Conservation (phyloP, 495 filamentous ascomycete genomes). For the Penicillium salamii region DNA sequence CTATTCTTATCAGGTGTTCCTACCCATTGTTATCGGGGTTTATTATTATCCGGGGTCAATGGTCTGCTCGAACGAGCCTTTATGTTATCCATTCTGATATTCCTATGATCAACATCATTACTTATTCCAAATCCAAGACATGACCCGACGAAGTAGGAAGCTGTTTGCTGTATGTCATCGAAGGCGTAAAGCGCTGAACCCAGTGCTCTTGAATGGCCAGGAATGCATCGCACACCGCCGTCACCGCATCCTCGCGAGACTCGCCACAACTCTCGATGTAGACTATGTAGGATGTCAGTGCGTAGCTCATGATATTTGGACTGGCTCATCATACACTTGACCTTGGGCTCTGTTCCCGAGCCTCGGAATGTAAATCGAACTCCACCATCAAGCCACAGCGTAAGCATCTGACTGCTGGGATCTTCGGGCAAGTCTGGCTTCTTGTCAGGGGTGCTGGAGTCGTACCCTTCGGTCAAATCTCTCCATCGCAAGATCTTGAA, state of each 20-base stretch:
- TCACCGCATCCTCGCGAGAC: slow-evolving; percentile 44
- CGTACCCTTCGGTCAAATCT: slow-evolving; percentile 65
- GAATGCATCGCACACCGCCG: slow-evolving; percentile 53
- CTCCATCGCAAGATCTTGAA: slow-evolving; percentile 61
- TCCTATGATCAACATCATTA: too few relatives aligned
- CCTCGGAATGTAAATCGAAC: slow-evolving; percentile 65
- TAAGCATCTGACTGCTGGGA: slow-evolving; percentile 65
- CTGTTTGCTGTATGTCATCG: slow-evolving; percentile 36
- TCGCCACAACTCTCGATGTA: slow-evolving; percentile 55
- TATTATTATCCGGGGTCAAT: too few relatives aligned
- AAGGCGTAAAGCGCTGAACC: slow-evolving; percentile 48
- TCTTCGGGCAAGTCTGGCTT: slow-evolving; percentile 59
- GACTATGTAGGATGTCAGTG: slow-evolving; percentile 31
- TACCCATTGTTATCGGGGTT: too few relatives aligned
- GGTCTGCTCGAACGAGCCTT: too few relatives aligned
- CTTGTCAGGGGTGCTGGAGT: slow-evolving; percentile 53
- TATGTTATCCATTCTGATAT: too few relatives aligned
- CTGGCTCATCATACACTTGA: slow-evolving; percentile 47
- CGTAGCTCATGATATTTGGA: not conserved
- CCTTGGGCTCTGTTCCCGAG: slow-evolving; percentile 71
- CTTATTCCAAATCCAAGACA: slow-evolving; percentile 27
- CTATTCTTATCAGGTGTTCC: too few relatives aligned
- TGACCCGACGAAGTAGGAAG: slow-evolving; percentile 42
- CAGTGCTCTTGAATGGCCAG: slow-evolving; percentile 54
- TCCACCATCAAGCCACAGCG: slow-evolving; percentile 57